A percentile compares a stretch with the other conserved stretches of the same genome.
phyloP scores from a whole-genome alignment of 805 yeast species.

The Starmerella davenportii region DNA sequence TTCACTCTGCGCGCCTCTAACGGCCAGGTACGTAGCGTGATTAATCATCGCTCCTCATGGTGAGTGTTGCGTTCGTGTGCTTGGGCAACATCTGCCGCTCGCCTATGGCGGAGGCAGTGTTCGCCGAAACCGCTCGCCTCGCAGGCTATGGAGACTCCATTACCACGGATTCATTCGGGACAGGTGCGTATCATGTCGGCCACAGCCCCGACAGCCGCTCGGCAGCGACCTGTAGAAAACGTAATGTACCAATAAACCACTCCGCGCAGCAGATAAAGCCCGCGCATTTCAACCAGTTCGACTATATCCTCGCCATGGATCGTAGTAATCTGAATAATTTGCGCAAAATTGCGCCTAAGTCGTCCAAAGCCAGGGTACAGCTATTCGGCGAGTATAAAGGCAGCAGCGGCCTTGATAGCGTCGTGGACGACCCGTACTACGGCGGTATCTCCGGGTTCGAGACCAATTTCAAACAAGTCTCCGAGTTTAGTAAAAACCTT shows the following conservation, averaged over 20 bases:
- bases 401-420: constrained; percentile 30
- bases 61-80: constrained; percentile 71
- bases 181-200: constrained; percentile 71
- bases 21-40: too few relatives aligned
- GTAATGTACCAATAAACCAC: constrained; percentile 62
- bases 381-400: constrained; percentile 73
- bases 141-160: constrained; percentile 31
- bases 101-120: constrained; percentile 96
- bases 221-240: constrained; percentile 42
- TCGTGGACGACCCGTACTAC: constrained; percentile 83
- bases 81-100: constrained; percentile 91
- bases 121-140: constrained; percentile 42
- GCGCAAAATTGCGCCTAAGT: constrained; percentile 32
- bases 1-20: too few relatives aligned
- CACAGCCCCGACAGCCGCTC: constrained; percentile 68
- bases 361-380: constrained; percentile 31
- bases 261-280: constrained; percentile 60
- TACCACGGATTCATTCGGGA: constrained; percentile 64
- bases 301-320: constrained; percentile 44
- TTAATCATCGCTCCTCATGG: too few relatives aligned
- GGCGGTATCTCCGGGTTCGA: constrained; percentile 78
- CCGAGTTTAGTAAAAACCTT: constrained; percentile 58
- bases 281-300: constrained; percentile 41
- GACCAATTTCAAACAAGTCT: constrained; percentile 52
- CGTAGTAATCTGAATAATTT: constrained; percentile 24